Percentiles rank a stretch among this genome's conserved stretches.
Evolutionary conservation across 2,329 filamentous ascomycete genomes (phyloP).

Genomic region (Achaetomium macrosporum): DNA sequence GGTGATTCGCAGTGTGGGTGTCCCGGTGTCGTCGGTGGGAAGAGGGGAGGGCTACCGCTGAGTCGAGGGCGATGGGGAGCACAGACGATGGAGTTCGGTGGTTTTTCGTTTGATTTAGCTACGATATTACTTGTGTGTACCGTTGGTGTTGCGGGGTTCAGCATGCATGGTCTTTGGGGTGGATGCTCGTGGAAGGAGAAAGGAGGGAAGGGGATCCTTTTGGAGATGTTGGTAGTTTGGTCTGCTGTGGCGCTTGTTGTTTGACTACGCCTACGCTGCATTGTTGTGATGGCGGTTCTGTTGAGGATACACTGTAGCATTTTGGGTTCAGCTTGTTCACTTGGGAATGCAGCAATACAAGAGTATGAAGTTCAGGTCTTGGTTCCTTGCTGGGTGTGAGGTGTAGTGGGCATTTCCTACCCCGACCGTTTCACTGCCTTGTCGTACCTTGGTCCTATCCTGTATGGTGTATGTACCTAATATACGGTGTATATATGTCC

Average conservation of each 20-base stretch:
- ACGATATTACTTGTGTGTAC: not conserved
- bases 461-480: too few species aligned
- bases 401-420: too few species aligned
- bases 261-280: slow-evolving; percentile 6
- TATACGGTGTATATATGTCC: too few species aligned
- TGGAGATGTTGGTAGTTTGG: slow-evolving; percentile 1
- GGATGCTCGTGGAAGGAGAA: too few species aligned
- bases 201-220: not conserved
- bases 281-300: slow-evolving; percentile 6
- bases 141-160: slow-evolving; percentile 4
- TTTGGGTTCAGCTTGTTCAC: slow-evolving; percentile 6
- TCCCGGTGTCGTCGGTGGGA: not conserved
- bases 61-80: not conserved
- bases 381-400: not conserved
- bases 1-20: slow-evolving; percentile 14
- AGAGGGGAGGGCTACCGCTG: not conserved
- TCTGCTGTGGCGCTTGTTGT: not conserved
- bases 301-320: slow-evolving; percentile 14
- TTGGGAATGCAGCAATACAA: slow-evolving; percentile 13
- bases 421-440: not conserved
- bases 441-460: not conserved
- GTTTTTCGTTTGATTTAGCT: not conserved
- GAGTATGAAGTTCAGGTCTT: slow-evolving; percentile 2
- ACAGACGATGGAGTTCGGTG: not conserved
- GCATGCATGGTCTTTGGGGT: too few species aligned